phyloP scores from a whole-genome alignment of 805 yeast genomes.

The Nakazawaea sp. region DNA sequence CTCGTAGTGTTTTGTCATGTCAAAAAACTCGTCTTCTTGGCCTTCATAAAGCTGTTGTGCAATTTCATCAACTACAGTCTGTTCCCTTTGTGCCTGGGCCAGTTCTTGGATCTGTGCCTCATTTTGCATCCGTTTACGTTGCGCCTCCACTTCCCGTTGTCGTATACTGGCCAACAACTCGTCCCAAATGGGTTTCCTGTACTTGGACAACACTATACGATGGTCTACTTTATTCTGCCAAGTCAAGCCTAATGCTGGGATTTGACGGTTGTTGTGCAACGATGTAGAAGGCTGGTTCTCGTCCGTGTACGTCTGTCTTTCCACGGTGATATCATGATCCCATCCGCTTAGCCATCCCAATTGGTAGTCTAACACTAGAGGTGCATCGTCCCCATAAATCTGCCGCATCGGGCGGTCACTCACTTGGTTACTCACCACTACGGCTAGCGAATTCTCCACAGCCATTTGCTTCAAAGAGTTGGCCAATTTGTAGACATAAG shows the following conservation, averaged over 20 bases:
- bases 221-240: conserved; percentile 49
- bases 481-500: conserved; percentile 36
- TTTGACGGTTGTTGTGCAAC: conserved; percentile 12
- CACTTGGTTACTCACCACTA: conserved; percentile 76
- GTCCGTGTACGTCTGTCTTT: conserved; percentile 19
- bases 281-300: not conserved
- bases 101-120: no score
- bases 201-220: conserved; percentile 39
- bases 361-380: conserved; percentile 53
- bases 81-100: not conserved
- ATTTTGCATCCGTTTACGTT: not conserved
- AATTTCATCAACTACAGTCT: not conserved
- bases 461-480: conserved; percentile 45
- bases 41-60: not conserved
- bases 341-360: conserved; percentile 72
- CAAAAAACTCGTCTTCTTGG: not conserved
- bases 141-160: not conserved
- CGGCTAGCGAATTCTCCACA: conserved; percentile 39
- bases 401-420: conserved; percentile 47
- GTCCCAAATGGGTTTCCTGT: conserved; percentile 31
- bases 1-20: conserved; percentile 11
- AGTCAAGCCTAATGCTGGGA: conserved; percentile 37
- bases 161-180: conserved; percentile 23
- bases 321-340: conserved; percentile 38
- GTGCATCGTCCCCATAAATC: conserved; percentile 24